Evolutionary conservation across 2,329 filamentous ascomycete genomes (phyloP), one percentile per base, ranked within the genome.

Genomic region (Arthroderma uncinatum): DNA sequence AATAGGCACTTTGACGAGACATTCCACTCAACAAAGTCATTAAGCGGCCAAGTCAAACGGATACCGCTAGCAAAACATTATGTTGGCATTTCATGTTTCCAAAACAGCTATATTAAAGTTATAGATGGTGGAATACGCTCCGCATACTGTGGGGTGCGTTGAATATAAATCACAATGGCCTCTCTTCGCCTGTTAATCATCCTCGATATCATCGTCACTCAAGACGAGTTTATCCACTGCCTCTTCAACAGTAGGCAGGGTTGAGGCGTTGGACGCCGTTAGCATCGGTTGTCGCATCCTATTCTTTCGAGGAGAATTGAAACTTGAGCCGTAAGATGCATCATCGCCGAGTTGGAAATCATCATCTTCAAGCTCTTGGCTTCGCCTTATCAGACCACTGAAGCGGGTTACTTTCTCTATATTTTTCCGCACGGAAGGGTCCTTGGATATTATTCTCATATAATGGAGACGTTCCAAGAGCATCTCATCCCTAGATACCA

Each of bases 391-490:
- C 16, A 83, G 78, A 14, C 82, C 83, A 4, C 78, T 79, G 63
- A 90, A 87, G 1, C 79, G 78, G 0, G 84, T 84, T 6, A 94
- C 79, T 64, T 80, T 84, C 57, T 86, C 82, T 7, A 91, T 76
- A 19, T 85, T 82, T 54, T 75, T 76, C 1, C 79, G 71, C 23
- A 74, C 67, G 42, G 70, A 54, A 50, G 62, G 59, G 57, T 66
- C 65, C 57, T 66, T 63, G 70, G 65, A 60, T 39, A 96, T 87
- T 54, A 82, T 79, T 1, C 84, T 78, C 77, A 93, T 83, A 70
- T 95, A 97, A 0, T 93, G 93, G 0, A 98, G 78, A 7, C 89
- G 83, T 62, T 97, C 89, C 23, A 96, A 80, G 0, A 96, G 59
- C 9, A 70, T 56, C 54, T 75, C 73, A 47, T 65, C 62, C 2